These are phyloP conservation scores for Selaginella tamariscina DNA, from an alignment of 75 land plant genomes.

Conservation along the genomic window DNA sequence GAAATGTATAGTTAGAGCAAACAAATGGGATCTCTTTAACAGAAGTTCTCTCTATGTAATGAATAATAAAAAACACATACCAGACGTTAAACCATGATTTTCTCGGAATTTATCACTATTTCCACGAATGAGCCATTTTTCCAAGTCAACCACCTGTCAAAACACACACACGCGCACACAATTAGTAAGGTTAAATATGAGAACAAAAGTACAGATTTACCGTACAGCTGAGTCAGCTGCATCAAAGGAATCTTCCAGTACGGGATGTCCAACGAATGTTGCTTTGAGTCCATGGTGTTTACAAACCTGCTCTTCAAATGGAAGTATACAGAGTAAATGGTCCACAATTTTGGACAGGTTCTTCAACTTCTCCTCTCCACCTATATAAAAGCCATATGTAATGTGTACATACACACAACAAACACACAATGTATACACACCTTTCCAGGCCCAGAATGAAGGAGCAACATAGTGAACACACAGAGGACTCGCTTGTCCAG, in stretches of 20 bases:
- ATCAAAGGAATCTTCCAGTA: conserved; percentile 54
- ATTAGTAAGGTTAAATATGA: background rate
- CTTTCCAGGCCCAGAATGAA: conserved; percentile 98
- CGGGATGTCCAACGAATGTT: conserved; percentile 94
- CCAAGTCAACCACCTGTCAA: background rate
- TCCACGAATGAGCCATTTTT: conserved; percentile 37
- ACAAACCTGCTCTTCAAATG: conserved; percentile 74
- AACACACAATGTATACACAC: conserved; percentile 37
- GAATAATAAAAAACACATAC: conserved; percentile 25
- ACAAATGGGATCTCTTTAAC: no score
- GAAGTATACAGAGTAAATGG: conserved; percentile 83
- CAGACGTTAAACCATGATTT: conserved; percentile 36
- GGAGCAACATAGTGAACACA: conserved; percentile 88
- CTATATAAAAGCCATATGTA: no score
- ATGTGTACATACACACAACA: conserved; percentile 95
- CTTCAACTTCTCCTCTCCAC: conserved; percentile 69
- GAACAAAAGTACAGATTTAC: conserved; percentile 9
- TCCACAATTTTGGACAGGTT: conserved; percentile 48
- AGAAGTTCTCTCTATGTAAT: conserved; percentile 5
- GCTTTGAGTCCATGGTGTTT: conserved; percentile 56
- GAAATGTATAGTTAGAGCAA: no score
- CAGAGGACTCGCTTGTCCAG: conserved; percentile 24
- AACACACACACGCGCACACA: background rate
- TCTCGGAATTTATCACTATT: conserved; percentile 33
- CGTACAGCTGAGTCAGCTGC: conserved; percentile 31